Conservation (phyloP, 805 yeast genomes). For the Metschnikowia orientalis region DNA sequence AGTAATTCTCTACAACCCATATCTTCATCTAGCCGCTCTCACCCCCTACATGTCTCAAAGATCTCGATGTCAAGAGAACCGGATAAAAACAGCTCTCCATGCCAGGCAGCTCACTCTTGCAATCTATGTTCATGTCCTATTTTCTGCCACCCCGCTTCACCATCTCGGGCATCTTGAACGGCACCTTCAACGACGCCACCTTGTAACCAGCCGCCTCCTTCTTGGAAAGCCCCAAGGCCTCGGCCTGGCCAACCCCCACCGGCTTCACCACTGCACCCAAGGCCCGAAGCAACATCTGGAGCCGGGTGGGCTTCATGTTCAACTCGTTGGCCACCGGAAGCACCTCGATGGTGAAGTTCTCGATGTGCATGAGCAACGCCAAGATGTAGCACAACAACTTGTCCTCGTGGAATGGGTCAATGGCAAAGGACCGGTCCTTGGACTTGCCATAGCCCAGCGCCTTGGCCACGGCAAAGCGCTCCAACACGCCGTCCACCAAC, state of each 20-base stretch:
- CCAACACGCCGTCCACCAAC: conserved; percentile 66
- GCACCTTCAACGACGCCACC: conserved; percentile 80
- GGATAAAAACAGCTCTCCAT: too few species aligned
- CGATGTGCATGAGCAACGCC: conserved; percentile 68
- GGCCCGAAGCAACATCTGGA: conserved; percentile 66
- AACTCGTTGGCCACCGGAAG: conserved; percentile 83
- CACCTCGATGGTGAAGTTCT: conserved; percentile 68
- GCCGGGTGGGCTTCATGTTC: conserved; percentile 69
- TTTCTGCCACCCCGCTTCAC: conserved; percentile 55
- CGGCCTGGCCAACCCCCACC: conserved; percentile 70
- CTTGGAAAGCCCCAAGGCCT: conserved; percentile 64
- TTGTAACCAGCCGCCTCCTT: conserved; percentile 60
- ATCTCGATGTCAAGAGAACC: too few species aligned
- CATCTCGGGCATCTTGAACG: conserved; percentile 84
- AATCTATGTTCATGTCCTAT: not conserved
- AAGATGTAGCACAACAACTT: conserved; percentile 76
- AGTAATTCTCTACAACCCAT: too few species aligned
- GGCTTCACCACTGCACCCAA: conserved; percentile 78
- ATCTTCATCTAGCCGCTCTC: too few species aligned
- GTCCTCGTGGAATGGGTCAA: conserved; percentile 88
- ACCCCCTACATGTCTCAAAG: too few species aligned
- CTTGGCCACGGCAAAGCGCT: conserved; percentile 63
- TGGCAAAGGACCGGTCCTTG: conserved; percentile 69
- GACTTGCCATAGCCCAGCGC: conserved; percentile 52
- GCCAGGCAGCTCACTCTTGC: too few species aligned